Percentiles rank a stretch among this genome's conserved stretches.
phyloP scores from a whole-genome alignment of 192 early-diverging fungal genomes.

The Coemansia sp. region DNA sequence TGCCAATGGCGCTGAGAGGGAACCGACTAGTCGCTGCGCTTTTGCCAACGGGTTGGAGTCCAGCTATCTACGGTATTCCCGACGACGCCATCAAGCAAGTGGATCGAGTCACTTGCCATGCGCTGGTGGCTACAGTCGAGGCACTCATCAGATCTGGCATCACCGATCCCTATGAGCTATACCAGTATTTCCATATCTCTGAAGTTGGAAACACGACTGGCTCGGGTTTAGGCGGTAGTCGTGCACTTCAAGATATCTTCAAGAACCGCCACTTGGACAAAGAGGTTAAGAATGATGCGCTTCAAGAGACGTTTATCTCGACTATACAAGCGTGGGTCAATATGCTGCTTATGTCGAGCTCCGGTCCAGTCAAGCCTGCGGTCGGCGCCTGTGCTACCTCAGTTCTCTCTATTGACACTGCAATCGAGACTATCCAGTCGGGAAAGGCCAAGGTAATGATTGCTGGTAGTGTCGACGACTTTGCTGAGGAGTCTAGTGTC shows the following conservation, averaged over 20 bases:
- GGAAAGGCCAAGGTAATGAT: constrained; percentile 92
- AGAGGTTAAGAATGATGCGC: constrained; percentile 82
- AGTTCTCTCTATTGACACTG: too few relatives aligned
- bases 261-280: constrained; percentile 75
- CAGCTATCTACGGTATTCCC: too few relatives aligned
- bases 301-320: constrained; percentile 69
- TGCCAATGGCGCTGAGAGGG: too few relatives aligned
- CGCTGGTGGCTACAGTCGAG: too few relatives aligned
- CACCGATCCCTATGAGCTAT: too few relatives aligned
- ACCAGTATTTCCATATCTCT: constrained; percentile 88
- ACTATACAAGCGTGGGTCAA: constrained; percentile 59
- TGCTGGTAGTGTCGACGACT: constrained; percentile 90
- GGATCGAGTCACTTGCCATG: too few relatives aligned
- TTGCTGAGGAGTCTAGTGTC: constrained; percentile 53
- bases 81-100: too few relatives aligned
- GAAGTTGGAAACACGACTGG: constrained; percentile 90
- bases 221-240: constrained; percentile 84
- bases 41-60: too few relatives aligned
- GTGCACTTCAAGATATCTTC: constrained; percentile 74
- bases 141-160: too few relatives aligned
- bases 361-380: constrained; percentile 65
- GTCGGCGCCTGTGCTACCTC: too few relatives aligned
- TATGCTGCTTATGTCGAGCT: constrained; percentile 78
- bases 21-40: too few relatives aligned
- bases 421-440: not conserved